A percentile compares a stretch with the other conserved stretches of the same genome.
phyloP scores from a whole-genome alignment of 257 asterid genomes.

The Solanum medicagineum region DNA sequence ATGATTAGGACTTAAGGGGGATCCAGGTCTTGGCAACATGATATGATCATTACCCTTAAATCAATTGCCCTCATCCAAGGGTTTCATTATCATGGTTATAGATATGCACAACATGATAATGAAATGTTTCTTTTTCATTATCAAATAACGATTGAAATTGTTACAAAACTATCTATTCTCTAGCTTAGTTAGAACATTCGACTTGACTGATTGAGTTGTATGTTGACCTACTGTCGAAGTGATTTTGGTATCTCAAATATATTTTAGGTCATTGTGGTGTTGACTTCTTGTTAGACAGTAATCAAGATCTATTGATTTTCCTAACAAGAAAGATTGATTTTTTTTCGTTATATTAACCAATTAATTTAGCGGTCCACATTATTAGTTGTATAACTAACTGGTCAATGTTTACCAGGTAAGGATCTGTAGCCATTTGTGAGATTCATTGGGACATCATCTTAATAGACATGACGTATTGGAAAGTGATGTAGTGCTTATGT shows the following conservation, averaged over 20 bases:
- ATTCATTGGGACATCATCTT: neutral
- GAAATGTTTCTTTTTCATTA: neutral
- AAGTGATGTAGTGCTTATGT: neutral
- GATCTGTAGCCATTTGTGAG: neutral
- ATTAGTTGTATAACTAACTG: neutral
- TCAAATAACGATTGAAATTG: neutral
- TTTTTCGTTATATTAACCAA: neutral
- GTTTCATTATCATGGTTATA: neutral
- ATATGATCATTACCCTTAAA: neutral
- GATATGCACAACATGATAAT: neutral
- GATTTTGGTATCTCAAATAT: neutral
- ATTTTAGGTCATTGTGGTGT: neutral
- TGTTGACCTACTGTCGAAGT: neutral
- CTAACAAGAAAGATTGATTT: neutral
- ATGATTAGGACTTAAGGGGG: neutral
- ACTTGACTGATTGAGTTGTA: neutral
- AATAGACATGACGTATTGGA: neutral
- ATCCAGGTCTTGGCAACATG: neutral
- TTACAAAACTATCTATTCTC: neutral
- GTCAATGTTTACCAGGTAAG: neutral
- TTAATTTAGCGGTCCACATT: neutral
- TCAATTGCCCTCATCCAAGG: neutral
- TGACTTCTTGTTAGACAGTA: neutral
- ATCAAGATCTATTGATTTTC: neutral
- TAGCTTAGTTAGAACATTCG: neutral